Percentiles rank a stretch among this genome's conserved stretches.
phyloP scores from a whole-genome alignment of 2,329 filamentous ascomycete species.

The Ceratocystis huliohia region DNA sequence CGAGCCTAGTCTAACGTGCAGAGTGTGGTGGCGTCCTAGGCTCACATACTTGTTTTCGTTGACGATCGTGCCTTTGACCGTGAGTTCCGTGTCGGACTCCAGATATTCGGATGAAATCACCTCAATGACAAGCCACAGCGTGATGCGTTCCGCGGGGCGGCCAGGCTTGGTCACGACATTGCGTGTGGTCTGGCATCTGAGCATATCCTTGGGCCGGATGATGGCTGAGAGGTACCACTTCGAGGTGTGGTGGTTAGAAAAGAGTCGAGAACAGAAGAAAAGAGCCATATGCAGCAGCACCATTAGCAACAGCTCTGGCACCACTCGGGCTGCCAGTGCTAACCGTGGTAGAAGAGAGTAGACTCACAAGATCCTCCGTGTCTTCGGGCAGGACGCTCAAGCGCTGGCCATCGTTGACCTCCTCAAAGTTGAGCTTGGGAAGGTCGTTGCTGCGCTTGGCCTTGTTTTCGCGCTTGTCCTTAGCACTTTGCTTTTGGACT shows the following conservation, averaged over 20 bases:
- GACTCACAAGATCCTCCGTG: constrained; percentile 36
- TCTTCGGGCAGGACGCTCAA: constrained; percentile 35
- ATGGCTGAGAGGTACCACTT: constrained; percentile 51
- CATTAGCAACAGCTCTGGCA: no score
- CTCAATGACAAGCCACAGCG: constrained; percentile 44
- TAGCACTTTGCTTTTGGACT: background rate
- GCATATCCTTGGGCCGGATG: constrained; percentile 40
- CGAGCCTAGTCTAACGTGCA: constrained; percentile 74
- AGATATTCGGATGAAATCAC: constrained; percentile 49
- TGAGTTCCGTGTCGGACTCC: constrained; percentile 41
- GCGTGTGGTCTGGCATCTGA: constrained; percentile 43
- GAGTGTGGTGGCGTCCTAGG: constrained; percentile 45
- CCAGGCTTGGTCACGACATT: constrained; percentile 43
- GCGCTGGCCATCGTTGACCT: constrained; percentile 30
- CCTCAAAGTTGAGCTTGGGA: constrained; percentile 25
- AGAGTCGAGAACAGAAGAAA: background rate
- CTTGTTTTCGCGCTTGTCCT: background rate
- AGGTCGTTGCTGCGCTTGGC: background rate
- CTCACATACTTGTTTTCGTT: constrained; percentile 41
- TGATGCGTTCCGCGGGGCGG: constrained; percentile 39
- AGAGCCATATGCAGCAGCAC: no score
- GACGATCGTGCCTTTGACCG: constrained; percentile 43
- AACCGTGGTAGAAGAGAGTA: constrained; percentile 12
- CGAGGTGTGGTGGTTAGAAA: background rate
- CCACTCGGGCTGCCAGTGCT: background rate